These are phyloP conservation scores for Reticulascus tulasneorum DNA, from an alignment of 2,329 filamentous ascomycete species.

Conservation along the genomic window DNA sequence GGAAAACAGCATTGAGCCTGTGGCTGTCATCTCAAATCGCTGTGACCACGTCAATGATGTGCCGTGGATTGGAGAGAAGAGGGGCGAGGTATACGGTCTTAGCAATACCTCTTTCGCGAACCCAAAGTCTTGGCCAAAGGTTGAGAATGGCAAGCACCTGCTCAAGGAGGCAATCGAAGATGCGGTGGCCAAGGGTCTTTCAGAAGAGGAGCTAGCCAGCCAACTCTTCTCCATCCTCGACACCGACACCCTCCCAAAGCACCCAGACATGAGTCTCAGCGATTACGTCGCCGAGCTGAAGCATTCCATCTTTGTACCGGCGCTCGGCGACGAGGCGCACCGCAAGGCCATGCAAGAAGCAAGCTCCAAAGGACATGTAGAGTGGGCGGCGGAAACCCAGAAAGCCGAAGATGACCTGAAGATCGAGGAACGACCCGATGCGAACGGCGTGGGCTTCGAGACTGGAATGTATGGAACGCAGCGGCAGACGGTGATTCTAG, in stretches of 20 bases:
- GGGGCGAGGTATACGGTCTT: conserved; percentile 52
- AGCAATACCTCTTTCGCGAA: conserved; percentile 59
- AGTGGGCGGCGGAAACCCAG: conserved; percentile 34
- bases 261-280: conserved; percentile 40
- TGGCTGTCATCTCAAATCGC: conserved; percentile 62
- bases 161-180: conserved; percentile 38
- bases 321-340: conserved; percentile 48
- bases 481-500: conserved; percentile 57
- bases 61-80: conserved; percentile 51
- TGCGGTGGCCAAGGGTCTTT: conserved; percentile 28
- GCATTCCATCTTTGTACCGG: conserved; percentile 58
- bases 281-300: conserved; percentile 51
- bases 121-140: conserved; percentile 57
- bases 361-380: conserved; percentile 30
- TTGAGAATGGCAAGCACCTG: conserved; percentile 47
- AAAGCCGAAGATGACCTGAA: conserved; percentile 29
- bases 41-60: conserved; percentile 49
- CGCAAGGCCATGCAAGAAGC: conserved; percentile 40
- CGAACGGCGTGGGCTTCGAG: conserved; percentile 38
- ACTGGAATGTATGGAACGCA: conserved; percentile 63
- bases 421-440: conserved; percentile 23
- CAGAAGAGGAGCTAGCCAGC: conserved; percentile 46
- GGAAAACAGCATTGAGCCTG: conserved; percentile 33
- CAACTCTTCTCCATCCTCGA: conserved; percentile 53
- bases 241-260: conserved; percentile 49